Conservation (phyloP, 768 basidiomycete genomes). For the Pleurotus djamor region DNA sequence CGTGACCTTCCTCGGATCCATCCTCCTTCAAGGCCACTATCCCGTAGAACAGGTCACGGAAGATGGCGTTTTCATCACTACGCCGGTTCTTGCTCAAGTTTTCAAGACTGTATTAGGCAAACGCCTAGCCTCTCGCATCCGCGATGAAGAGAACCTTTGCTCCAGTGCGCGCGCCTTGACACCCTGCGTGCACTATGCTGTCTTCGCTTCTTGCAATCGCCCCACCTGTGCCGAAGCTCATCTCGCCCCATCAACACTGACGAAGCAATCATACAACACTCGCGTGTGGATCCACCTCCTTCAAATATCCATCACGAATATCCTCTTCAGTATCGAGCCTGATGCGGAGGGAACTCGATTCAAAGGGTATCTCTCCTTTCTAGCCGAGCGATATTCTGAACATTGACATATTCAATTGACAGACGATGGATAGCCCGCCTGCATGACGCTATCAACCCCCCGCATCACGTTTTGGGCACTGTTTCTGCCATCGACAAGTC, state of each 20-base stretch:
- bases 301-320: constrained; percentile 46
- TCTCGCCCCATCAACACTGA: constrained; percentile 13
- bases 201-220: constrained; percentile 28
- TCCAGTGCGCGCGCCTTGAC: constrained; percentile 25
- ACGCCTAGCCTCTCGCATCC: constrained; percentile 24
- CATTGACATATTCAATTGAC: not conserved
- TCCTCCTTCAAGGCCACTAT: no score
- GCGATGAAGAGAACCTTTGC: constrained; percentile 29
- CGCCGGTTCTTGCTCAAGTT: constrained; percentile 16
- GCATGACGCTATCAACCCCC: constrained; percentile 49
- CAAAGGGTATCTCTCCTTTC: constrained; percentile 15
- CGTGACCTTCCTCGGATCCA: no score
- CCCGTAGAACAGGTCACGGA: no score
- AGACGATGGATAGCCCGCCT: constrained; percentile 47
- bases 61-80: constrained; percentile 12
- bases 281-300: constrained; percentile 44
- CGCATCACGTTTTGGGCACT: constrained; percentile 44
- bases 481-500: constrained; percentile 27
- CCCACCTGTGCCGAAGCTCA: constrained; percentile 35
- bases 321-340: constrained; percentile 17
- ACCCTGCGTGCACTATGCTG: constrained; percentile 33
- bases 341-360: constrained; percentile 9
- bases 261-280: constrained; percentile 33
- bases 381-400: no score
- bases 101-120: constrained; percentile 21